Conservation (phyloP, 2,329 filamentous ascomycete genomes). For the Apiospora pterosperma region DNA sequence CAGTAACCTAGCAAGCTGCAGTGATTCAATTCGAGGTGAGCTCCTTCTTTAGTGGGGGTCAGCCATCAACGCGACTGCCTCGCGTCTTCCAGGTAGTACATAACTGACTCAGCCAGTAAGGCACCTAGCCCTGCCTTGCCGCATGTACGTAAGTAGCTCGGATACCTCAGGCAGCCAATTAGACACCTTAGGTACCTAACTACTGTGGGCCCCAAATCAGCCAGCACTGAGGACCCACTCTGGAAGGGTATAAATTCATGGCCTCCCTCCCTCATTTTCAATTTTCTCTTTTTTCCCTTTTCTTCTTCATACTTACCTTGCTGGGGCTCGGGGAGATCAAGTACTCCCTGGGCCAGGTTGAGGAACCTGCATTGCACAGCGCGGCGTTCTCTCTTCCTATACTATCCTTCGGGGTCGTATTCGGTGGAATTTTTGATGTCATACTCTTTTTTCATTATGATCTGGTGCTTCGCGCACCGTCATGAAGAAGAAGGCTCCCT, state of each 20-base stretch:
- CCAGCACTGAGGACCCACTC: neutral
- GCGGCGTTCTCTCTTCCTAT: conserved; percentile 39
- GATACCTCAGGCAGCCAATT: neutral
- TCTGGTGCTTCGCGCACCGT: conserved; percentile 10
- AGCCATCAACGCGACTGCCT: neutral
- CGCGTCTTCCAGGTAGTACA: neutral
- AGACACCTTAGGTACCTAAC: neutral
- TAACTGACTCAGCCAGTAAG: neutral
- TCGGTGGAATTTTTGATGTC: conserved; percentile 43
- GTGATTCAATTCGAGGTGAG: neutral
- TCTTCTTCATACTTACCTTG: conserved; percentile 46
- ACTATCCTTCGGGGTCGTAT: conserved; percentile 47
- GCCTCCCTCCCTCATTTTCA: neutral
- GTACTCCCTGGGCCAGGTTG: conserved; percentile 34
- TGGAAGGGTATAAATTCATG: neutral
- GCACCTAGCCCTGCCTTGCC: neutral
- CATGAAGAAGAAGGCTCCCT: conserved; percentile 8
- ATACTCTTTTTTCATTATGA: conserved; percentile 10
- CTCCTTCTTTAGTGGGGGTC: neutral
- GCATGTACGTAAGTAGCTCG: no score
- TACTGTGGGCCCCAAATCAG: no score
- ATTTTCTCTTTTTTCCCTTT: conserved; percentile 22
- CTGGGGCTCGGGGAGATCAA: conserved; percentile 36
- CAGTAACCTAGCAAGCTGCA: neutral
- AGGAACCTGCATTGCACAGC: conserved; percentile 47